Conservation (phyloP, 2,329 filamentous ascomycete species). For the Colletotrichum tanaceti region DNA sequence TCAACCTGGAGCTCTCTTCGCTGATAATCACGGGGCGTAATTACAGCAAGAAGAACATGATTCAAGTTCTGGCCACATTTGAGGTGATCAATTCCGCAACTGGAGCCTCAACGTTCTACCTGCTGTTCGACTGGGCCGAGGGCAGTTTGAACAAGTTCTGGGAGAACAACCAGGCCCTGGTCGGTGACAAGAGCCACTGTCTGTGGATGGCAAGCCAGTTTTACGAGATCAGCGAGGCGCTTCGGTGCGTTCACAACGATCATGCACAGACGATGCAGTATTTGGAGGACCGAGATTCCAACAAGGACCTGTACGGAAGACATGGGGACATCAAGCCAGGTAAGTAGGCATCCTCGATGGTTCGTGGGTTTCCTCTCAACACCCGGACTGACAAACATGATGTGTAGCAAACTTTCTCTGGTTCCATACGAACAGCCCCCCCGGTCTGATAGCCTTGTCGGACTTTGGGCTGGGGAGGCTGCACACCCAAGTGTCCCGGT, state of each 20-base stretch:
- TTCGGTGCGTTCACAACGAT: slow-evolving; percentile 26
- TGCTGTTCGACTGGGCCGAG: slow-evolving; percentile 32
- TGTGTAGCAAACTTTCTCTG: slow-evolving; percentile 19
- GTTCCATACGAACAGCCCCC: background rate
- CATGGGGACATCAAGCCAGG: slow-evolving; percentile 33
- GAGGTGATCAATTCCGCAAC: slow-evolving; percentile 15
- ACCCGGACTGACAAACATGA: background rate
- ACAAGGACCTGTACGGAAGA: slow-evolving; percentile 20
- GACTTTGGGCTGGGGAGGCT: slow-evolving; percentile 22
- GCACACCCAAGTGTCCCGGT: slow-evolving; percentile 20
- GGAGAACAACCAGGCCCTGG: slow-evolving; percentile 6
- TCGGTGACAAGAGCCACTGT: slow-evolving; percentile 16
- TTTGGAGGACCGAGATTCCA: slow-evolving; percentile 7
- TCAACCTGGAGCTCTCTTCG: slow-evolving; percentile 23
- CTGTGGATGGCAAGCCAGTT: slow-evolving; percentile 30
- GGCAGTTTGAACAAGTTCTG: slow-evolving; percentile 27
- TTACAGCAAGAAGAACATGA: slow-evolving; percentile 21
- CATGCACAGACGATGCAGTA: slow-evolving; percentile 2
- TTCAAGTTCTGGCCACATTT: slow-evolving; percentile 26
- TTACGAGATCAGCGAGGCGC: slow-evolving; percentile 17
- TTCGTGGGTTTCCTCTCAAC: background rate
- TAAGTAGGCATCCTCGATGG: background rate
- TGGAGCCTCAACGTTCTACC: slow-evolving; percentile 12
- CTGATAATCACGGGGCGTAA: background rate
- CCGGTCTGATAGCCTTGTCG: slow-evolving; percentile 1